A percentile compares a stretch with the other conserved stretches of the same genome.
These are phyloP conservation scores for Pyricularia pennisetigena DNA, from an alignment of 2,329 filamentous ascomycete species.

Conservation along the genomic window DNA sequence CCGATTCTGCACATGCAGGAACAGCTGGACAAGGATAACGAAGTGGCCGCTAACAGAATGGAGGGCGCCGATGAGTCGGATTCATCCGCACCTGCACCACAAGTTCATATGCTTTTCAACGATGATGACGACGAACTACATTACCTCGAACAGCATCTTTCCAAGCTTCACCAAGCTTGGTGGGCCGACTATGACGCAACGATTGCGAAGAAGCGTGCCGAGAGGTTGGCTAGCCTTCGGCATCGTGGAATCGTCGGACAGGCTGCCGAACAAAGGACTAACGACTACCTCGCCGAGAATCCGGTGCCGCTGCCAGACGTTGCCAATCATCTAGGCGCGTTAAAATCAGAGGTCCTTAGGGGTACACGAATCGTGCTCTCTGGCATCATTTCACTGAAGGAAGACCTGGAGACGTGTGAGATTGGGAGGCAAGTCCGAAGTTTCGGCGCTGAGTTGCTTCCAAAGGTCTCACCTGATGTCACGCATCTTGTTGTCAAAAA, in stretches of 20 bases:
- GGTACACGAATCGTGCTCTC: constrained; percentile 79
- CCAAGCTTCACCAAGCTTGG: constrained; percentile 66
- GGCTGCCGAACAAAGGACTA: constrained; percentile 23
- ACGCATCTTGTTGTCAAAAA: constrained; percentile 68
- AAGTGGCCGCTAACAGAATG: constrained; percentile 30
- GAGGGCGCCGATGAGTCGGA: constrained; percentile 27
- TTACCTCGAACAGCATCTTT: constrained; percentile 66
- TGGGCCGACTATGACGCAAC: constrained; percentile 71
- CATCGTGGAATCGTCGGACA: constrained; percentile 5
- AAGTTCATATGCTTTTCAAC: constrained; percentile 65
- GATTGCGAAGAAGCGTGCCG: constrained; percentile 10
- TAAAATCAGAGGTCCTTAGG: constrained; percentile 69
- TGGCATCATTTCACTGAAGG: constrained; percentile 75
- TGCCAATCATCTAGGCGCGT: constrained; percentile 68
- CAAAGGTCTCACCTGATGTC: constrained; percentile 48
- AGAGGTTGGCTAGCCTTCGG: background rate
- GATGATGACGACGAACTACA: constrained; percentile 81
- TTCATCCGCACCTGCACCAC: constrained; percentile 17
- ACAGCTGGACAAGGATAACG: constrained; percentile 76
- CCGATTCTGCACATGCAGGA: constrained; percentile 90
- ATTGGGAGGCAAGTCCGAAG: constrained; percentile 77
- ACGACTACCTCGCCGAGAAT: constrained; percentile 31
- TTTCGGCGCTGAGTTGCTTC: constrained; percentile 64
- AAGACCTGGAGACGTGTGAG: constrained; percentile 72
- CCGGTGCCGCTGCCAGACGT: constrained; percentile 61